phyloP scores from a whole-genome alignment of 2,329 filamentous ascomycete species.

The Paramyrothecium roridum region DNA sequence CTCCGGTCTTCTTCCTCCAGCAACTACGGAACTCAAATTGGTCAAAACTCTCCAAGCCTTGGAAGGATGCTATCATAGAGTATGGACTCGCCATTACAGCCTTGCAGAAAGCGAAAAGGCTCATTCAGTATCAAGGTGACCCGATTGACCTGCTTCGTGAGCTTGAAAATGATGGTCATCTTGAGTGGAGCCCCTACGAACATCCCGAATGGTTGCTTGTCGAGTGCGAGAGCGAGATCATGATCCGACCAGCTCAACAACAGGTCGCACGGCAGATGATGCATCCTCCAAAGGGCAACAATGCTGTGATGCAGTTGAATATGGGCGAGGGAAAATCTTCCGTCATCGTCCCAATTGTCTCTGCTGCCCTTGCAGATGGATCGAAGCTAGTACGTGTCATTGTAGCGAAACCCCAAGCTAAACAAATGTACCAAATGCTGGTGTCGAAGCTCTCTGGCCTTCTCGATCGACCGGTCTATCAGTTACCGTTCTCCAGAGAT shows the following conservation, averaged over 20 bases:
- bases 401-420: constrained; percentile 57
- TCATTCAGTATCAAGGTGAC: constrained; percentile 24
- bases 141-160: constrained; percentile 35
- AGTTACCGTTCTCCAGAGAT: constrained; percentile 57
- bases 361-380: constrained; percentile 48
- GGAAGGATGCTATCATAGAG: constrained; percentile 29
- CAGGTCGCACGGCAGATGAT: constrained; percentile 58
- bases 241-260: constrained; percentile 58
- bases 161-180: constrained; percentile 43
- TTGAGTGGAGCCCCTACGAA: constrained; percentile 44
- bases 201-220: constrained; percentile 61
- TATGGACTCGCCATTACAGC: constrained; percentile 38
- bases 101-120: constrained; percentile 38
- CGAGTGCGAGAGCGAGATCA: constrained; percentile 60
- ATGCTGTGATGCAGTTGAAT: constrained; percentile 62
- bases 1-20: constrained; percentile 29
- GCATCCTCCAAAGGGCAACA: constrained; percentile 29
- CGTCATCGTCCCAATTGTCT: constrained; percentile 65
- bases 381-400: constrained; percentile 52
- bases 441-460: constrained; percentile 46
- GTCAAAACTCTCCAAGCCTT: constrained; percentile 22
- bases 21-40: constrained; percentile 23
- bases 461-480: constrained; percentile 48
- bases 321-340: constrained; percentile 73
- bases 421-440: constrained; percentile 49